Evolutionary conservation across 345 rosid genomes (phyloP).

Genomic region (Sisymbrium altissimum): DNA sequence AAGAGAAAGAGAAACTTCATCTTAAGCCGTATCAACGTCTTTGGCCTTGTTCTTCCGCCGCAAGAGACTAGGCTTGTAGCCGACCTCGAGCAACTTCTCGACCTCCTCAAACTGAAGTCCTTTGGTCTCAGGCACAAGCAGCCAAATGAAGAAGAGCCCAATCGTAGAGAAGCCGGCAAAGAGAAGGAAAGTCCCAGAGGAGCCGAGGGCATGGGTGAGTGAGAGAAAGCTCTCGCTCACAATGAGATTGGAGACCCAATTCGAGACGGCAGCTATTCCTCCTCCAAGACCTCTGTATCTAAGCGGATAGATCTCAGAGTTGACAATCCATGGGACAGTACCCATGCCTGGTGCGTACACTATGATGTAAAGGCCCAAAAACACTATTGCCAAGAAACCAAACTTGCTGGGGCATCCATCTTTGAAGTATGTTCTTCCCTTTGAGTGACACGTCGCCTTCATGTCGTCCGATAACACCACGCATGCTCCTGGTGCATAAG

Average conservation of each 20-base stretch:
- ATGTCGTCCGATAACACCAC: conserved; percentile 34
- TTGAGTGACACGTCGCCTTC: conserved; percentile 32
- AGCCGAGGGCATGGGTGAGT: conserved; percentile 52
- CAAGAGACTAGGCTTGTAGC: conserved; percentile 49
- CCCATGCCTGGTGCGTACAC: conserved; percentile 85
- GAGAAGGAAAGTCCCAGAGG: conserved; percentile 62
- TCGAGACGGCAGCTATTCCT: conserved; percentile 73
- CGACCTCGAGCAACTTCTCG: conserved; percentile 56
- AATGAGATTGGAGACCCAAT: conserved; percentile 72
- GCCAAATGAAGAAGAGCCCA: conserved; percentile 52
- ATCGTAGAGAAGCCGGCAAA: conserved; percentile 50
- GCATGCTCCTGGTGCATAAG: conserved; percentile 78
- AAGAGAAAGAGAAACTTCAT: not conserved
- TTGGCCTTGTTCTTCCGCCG: conserved; percentile 9
- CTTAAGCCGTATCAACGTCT: conserved; percentile 22
- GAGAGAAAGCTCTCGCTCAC: conserved; percentile 66
- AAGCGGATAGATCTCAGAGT: conserved; percentile 89
- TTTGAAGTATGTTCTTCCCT: conserved; percentile 46
- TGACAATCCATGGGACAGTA: conserved; percentile 84
- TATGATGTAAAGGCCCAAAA: conserved; percentile 69
- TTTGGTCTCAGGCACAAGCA: conserved; percentile 80
- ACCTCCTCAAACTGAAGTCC: conserved; percentile 79
- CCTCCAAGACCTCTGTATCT: conserved; percentile 83
- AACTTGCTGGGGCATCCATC: conserved; percentile 79
- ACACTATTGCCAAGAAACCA: conserved; percentile 62